Evolutionary conservation across 192 early-diverging fungal genomes (phyloP).

Genomic region (Coemansia sp.): DNA sequence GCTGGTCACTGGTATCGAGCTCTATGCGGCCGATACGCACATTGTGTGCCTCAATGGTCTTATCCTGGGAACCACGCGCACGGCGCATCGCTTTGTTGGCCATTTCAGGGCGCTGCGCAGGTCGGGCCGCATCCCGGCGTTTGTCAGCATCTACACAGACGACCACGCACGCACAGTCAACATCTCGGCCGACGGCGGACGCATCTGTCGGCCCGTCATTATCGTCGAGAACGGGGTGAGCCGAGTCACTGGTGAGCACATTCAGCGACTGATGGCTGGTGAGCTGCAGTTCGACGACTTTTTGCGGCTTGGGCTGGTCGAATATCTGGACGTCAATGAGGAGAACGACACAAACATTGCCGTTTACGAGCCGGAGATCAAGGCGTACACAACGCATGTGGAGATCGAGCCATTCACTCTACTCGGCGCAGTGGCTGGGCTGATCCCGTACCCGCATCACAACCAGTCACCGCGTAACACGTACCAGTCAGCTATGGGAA

Average conservation of each 20-base stretch:
- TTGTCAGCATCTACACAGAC: conserved; percentile 88
- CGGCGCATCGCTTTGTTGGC: conserved; percentile 79
- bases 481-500: conserved; percentile 99
- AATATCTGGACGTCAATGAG: conserved; percentile 98
- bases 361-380: conserved; percentile 82
- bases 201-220: conserved; percentile 95
- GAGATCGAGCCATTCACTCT: conserved; percentile 97
- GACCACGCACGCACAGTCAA: conserved; percentile 82
- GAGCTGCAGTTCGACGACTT: conserved; percentile 88
- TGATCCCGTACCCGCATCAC: conserved; percentile 98
- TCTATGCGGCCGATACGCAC: conserved; percentile 77
- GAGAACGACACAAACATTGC: conserved; percentile 98
- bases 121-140: conserved; percentile 83
- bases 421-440: conserved; percentile 97
- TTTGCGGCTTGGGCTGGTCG: conserved; percentile 82
- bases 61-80: conserved; percentile 83
- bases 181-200: conserved; percentile 90
- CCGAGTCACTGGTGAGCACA: conserved; percentile 64
- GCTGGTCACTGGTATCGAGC: conserved; percentile 80
- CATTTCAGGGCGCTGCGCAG: conserved; percentile 85
- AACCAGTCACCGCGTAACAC: conserved; percentile 99
- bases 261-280: conserved; percentile 59
- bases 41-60: conserved; percentile 94
- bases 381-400: conserved; percentile 84
- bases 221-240: conserved; percentile 77